These are phyloP conservation scores for Firmiana major DNA, from an alignment of 345 rosid species.

Conservation along the genomic window DNA sequence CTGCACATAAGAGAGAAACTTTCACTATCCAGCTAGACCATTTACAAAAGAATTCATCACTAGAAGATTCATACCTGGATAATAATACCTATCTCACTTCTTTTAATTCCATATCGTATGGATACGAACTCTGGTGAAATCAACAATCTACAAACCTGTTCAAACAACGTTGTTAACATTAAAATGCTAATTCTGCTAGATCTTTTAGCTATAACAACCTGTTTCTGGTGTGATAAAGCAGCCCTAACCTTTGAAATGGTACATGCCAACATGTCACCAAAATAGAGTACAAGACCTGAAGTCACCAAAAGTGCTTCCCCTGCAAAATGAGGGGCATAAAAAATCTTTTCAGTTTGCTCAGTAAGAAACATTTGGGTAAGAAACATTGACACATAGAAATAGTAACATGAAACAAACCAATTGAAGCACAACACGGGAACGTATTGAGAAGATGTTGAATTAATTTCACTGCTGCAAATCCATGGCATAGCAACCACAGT, in stretches of 20 bases:
- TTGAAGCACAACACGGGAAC: constrained; percentile 80
- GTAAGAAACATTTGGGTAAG: neutral
- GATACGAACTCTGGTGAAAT: constrained; percentile 41
- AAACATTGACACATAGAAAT: constrained; percentile 1
- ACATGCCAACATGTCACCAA: constrained; percentile 78
- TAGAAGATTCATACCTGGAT: constrained; percentile 52
- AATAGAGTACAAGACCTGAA: constrained; percentile 82
- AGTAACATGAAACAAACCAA: constrained; percentile 52
- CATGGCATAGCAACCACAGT: constrained; percentile 75
- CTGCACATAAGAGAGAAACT: constrained; percentile 35
- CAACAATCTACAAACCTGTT: constrained; percentile 47
- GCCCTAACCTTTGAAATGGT: constrained; percentile 63
- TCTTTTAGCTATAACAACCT: constrained; percentile 16
- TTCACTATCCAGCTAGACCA: constrained; percentile 14
- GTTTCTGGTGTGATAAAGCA: constrained; percentile 12
- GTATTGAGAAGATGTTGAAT: constrained; percentile 65
- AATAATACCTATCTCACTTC: constrained; percentile 76
- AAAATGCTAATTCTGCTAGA: constrained; percentile 11
- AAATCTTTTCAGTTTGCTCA: neutral
- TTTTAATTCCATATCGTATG: constrained; percentile 48
- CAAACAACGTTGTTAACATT: constrained; percentile 20
- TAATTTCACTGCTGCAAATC: constrained; percentile 60
- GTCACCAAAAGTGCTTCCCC: constrained; percentile 89
- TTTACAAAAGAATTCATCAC: constrained; percentile 15
- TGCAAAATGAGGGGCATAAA: constrained; percentile 22